Conservation (phyloP, 805 yeast genomes). For the Wickerhamomyces chaumierensis region DNA sequence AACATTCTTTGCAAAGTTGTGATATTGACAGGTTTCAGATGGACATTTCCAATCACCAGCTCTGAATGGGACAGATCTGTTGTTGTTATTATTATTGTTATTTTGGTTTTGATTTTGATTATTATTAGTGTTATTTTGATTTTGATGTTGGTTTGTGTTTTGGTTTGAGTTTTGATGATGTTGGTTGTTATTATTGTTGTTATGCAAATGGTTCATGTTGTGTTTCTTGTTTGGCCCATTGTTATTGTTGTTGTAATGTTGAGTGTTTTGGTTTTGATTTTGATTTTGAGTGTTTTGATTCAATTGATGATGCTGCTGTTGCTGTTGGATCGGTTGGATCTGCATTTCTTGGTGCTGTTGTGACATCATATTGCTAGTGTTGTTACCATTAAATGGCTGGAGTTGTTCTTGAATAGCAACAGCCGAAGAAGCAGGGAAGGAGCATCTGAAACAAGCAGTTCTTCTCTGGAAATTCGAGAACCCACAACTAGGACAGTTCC, state of each 20-base stretch:
- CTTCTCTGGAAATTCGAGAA: slow-evolving; percentile 90
- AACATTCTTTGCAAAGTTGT: slow-evolving; percentile 84
- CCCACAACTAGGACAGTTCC: slow-evolving; percentile 97
- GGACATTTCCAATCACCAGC: slow-evolving; percentile 97
- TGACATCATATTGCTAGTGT: slow-evolving; percentile 6
- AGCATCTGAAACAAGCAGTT: slow-evolving; percentile 88
- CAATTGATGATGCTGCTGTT: slow-evolving; percentile 6
- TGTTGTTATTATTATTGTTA: slow-evolving; percentile 13
- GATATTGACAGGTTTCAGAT: slow-evolving; percentile 70
- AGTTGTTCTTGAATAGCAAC: slow-evolving; percentile 58
- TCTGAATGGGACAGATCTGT: slow-evolving; percentile 73
- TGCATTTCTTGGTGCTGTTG: slow-evolving; percentile 9
- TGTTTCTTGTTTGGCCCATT: slow-evolving; percentile 3
- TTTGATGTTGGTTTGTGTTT: slow-evolving; percentile 11
- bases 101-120: slow-evolving; percentile 5
- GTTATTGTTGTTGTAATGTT: slow-evolving; percentile 4
- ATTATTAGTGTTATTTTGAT: slow-evolving; percentile 15
- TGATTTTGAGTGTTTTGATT: slow-evolving; percentile 6
- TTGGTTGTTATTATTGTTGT: slow-evolving; percentile 1
- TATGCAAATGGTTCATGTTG: slow-evolving; percentile 2
- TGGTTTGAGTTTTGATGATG: slow-evolving; percentile 1
- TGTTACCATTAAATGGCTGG: slow-evolving; percentile 16
- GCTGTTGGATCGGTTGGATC: slow-evolving; percentile 1
- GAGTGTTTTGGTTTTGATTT: slow-evolving; percentile 8
- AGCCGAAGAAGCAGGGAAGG: slow-evolving; percentile 74